Conservation (phyloP, 2,329 filamentous ascomycete genomes). For the Pseudocercospora macadamiae region DNA sequence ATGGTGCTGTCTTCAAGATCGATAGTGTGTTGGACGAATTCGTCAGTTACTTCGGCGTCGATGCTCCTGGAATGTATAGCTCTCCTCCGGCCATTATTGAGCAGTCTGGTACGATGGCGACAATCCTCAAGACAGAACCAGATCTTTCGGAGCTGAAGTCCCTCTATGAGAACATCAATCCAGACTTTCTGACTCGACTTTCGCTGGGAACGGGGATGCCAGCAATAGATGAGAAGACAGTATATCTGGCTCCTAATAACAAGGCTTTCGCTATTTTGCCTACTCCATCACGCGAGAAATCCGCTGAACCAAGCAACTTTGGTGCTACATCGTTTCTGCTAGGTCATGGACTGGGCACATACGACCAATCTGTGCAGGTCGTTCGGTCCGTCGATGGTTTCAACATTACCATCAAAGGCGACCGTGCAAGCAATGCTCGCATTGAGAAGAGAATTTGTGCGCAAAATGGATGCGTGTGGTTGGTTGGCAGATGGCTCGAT, state of each 20-base stretch:
- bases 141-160: slow-evolving; percentile 12
- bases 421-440: slow-evolving; percentile 15
- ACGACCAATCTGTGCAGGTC: not conserved
- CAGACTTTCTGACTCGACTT: slow-evolving; percentile 18
- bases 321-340: slow-evolving; percentile 14
- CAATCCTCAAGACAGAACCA: slow-evolving; percentile 7
- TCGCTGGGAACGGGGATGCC: not conserved
- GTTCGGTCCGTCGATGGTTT: slow-evolving; percentile 11
- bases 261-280: slow-evolving; percentile 20
- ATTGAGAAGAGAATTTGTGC: slow-evolving; percentile 20
- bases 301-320: slow-evolving; percentile 15
- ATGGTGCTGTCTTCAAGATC: slow-evolving; percentile 22
- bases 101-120: slow-evolving; percentile 17
- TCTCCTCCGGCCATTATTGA: not conserved
- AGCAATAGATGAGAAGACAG: not conserved
- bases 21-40: slow-evolving; percentile 16
- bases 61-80: not conserved
- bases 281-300: not conserved
- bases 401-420: slow-evolving; percentile 7
- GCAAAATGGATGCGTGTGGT: slow-evolving; percentile 24
- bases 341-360: slow-evolving; percentile 14
- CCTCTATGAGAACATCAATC: not conserved
- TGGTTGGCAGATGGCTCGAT: slow-evolving; percentile 23
- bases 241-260: slow-evolving; percentile 23
- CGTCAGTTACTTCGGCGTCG: slow-evolving; percentile 20